Base-by-base conservation (phyloP, 768 basidiomycete genomes). In the Paxillus rubicundulus region DNA sequence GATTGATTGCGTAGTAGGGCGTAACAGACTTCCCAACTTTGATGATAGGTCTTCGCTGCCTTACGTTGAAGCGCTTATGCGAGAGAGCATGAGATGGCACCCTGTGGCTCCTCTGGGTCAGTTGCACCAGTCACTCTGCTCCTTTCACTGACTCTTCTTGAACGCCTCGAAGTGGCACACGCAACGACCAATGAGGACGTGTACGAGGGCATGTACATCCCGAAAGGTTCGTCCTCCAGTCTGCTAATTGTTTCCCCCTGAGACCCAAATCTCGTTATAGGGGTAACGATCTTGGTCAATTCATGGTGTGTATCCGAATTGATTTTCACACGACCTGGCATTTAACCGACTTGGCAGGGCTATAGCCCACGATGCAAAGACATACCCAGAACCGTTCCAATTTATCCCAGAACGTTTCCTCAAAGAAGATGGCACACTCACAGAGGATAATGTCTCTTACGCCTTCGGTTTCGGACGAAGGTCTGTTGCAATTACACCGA, bases 381-480 rank as follows among this genome's bases (percentile, higher is more conserved):
- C 68, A 5, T 81, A 76, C 49, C 54, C 66, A 2, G 58, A 77
- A 38, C 76, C 80, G 4, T 59, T 70, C 6, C 56, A 58, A 10
- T 81, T 77, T 57, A 56, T 59, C 1, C 80, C 78, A 10, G 71
- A 72, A 17, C 67, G 78, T 12, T 80, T 71, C 42, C 1, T 67
- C 1, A 56, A 42, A 21, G 48, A 54, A 12, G 51, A 68, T 41
- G 66, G 55, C 16, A 46, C 53, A 4, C 54, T 59, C 24, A 48
- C n/a, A 6, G 53, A 52, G 7, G 33, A 17, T 6, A 54, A 56
- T 1, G n/a, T 2, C 30, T 33, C 58, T 4, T 47, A 57, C n/a
- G 36, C 49, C 6, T 66, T 66, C 12, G 66, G 63, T n/a, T 63
- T 59, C 10, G 63, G 66, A 37, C 56, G 65, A 55, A 65, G 65